Conservation (phyloP, 139 green algal species). For the Coelastrella sp. region DNA sequence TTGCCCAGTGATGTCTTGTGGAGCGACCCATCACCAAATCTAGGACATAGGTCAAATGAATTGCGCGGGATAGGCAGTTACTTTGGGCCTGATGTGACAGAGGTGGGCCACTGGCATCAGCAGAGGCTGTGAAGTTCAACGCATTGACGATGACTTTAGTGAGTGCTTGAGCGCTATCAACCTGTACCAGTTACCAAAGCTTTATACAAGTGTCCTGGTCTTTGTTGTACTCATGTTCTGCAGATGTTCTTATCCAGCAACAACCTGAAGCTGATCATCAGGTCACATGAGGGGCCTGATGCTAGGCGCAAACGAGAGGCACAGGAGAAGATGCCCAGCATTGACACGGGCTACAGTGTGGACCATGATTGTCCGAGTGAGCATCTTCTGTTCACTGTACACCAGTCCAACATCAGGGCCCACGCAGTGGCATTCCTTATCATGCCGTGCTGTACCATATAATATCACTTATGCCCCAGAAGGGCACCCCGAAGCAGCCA, state of each 20-base stretch:
- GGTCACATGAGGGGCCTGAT: slow-evolving; percentile 97
- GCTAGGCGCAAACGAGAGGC: slow-evolving; percentile 63
- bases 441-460: background rate
- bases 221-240: background rate
- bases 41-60: slow-evolving; percentile 82
- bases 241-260: slow-evolving; percentile 93
- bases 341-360: slow-evolving; percentile 77
- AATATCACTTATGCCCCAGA: background rate
- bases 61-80: slow-evolving; percentile 90
- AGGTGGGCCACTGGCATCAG: slow-evolving; percentile 57
- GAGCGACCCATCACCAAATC: slow-evolving; percentile 83
- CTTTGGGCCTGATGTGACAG: slow-evolving; percentile 91
- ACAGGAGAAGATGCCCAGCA: slow-evolving; percentile 28
- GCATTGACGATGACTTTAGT: background rate
- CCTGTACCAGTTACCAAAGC: background rate
- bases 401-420: background rate
- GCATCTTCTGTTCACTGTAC: background rate
- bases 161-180: background rate
- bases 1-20: slow-evolving; percentile 94
- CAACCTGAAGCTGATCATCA: slow-evolving; percentile 89
- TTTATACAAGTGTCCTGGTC: background rate
- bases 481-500: background rate
- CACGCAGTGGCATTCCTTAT: background rate
- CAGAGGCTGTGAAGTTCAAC: background rate
- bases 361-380: slow-evolving; percentile 85